Evolutionary conservation across 2,329 filamentous ascomycete genomes (phyloP).

Genomic region (Trichoderma aggressivum): DNA sequence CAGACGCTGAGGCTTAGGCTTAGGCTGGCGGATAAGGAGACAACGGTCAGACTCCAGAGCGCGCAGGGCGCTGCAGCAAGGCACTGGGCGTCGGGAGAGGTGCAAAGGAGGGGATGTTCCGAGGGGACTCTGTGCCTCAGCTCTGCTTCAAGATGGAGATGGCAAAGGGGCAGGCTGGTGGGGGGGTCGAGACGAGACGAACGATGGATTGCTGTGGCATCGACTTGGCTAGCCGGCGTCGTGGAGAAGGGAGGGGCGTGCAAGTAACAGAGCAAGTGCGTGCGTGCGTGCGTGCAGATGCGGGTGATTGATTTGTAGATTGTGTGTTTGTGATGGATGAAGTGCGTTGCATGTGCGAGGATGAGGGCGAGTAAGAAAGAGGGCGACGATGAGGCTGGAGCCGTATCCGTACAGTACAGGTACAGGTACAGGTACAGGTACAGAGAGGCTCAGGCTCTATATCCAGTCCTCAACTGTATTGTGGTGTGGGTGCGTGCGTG

Average conservation of each 20-base stretch:
- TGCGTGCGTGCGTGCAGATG: constrained; percentile 2
- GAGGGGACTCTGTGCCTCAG: constrained; percentile 11
- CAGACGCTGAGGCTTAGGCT: neutral
- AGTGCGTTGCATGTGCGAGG: neutral
- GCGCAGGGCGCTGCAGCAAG: constrained; percentile 14
- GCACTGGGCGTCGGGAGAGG: constrained; percentile 9
- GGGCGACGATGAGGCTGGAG: neutral
- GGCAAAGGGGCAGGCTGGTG: constrained; percentile 18
- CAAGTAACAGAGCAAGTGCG: neutral
- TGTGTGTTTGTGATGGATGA: neutral
- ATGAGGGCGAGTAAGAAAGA: neutral
- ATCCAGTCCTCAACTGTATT: neutral
- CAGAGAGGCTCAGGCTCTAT: neutral
- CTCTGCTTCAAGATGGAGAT: constrained; percentile 13
- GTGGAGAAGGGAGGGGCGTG: constrained; percentile 16
- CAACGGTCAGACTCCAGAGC: constrained; percentile 9
- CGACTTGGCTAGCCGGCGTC: constrained; percentile 14
- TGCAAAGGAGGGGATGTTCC: neutral
- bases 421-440: neutral
- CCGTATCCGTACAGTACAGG: neutral
- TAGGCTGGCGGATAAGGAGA: constrained; percentile 11
- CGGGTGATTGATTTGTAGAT: neutral
- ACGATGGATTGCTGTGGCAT: constrained; percentile 16
- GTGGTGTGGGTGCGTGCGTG: constrained; percentile 1
- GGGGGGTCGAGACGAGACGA: constrained; percentile 12